Evolutionary conservation across 2,329 filamentous ascomycete species (phyloP), one percentile per base, ranked within the genome.

Genomic region (Fusarium sacchari): DNA sequence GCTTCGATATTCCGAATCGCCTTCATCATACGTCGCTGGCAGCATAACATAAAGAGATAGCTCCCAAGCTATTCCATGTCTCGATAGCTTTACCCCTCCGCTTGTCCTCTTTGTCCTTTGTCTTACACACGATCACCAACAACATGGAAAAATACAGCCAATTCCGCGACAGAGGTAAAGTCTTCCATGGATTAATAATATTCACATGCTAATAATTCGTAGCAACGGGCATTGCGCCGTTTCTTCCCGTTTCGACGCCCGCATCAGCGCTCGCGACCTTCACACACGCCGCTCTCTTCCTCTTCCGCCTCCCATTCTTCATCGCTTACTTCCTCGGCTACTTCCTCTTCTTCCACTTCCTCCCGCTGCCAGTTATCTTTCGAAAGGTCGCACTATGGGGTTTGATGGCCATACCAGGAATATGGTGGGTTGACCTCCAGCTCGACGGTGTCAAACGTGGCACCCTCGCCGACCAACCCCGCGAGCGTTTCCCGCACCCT

Each of bases 351-450:
- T 88, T 98, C 60, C 94, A 96, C 84, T 93, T 92, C 88, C 88
- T 97, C 20, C 95, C 95, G 0, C 80, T 90, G 26, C 88, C 88
- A 20, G 82, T 85, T 37, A 81, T 87, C 66, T 79, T 91, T 47
- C 94, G 94, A 79, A 98, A 98, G 84, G 90, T 93, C 18, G 90
- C 94, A 55, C 85, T 98, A 60, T 98, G 96, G 96, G 89, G 91
- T 69, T 89, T 98, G 74, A 89, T 99, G 76, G 93, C 91, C 42
- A 93, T 97, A 67, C 94, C 95, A 0, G 96, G 96, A 34, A 94
- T 99, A 65, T 98, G 95, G 95, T 98, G 96, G 96, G 92, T 98
- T 64, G 96, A 99, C 83, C 86, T 99, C n/a, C 96, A 98, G 82
- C 94, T 99, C 74, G 96, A 99, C 81, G 96, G 96, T 66, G 96